Base-by-base conservation (phyloP, 2,329 filamentous ascomycete genomes). In the Pseudopithomyces maydicus region DNA sequence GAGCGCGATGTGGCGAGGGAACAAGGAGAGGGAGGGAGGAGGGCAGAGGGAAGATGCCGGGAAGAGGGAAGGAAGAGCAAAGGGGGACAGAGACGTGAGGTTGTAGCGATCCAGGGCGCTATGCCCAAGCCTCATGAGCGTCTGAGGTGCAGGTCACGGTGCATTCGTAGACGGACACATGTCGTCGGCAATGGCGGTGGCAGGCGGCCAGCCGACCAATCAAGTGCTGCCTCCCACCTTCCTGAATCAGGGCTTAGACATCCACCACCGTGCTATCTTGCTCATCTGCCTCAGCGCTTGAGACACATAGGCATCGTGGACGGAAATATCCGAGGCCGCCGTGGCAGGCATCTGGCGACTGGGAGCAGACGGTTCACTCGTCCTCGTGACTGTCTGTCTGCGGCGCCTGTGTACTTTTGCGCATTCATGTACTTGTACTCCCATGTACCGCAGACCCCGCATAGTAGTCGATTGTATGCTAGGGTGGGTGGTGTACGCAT, bases 151-250 rank as follows among this genome's bases (percentile, higher is more conserved):
- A 48, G 48, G 48, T 51, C 48, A 51, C 48, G 48, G 32, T 54
- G 51, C 35, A 42, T 52, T 45, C 33, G 58, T 62, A 48, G 62
- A 58, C 52, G 59, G 64, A 67, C 68, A 71, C 66, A 67, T 51
- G 48, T 38, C 48, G 47, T 53, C 66, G 61, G 61, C 58, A 64
- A 65, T 57, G 57, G 65, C 65, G 64, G 64, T 66, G 59, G 60
- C 59, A 55, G 63, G 51, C 56, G 57, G 45, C 57, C 43, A 48
- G 59, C 62, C 58, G 60, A 57, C 68, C 62, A 71, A 71, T 73
- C 67, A 72, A 54, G 60, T 38, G 58, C 45, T 59, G 48, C 54
- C 51, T 58, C 60, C 55, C 59, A 57, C 64, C 63, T 62, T 59
- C 56, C 52, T 56, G 42, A 59, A 57, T 19, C 49, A 62, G 52